Evolutionary conservation across 23 red algal species (phyloP), one percentile per base, ranked within the genome.

Genomic region (Cyanidioschyzon merolae): DNA sequence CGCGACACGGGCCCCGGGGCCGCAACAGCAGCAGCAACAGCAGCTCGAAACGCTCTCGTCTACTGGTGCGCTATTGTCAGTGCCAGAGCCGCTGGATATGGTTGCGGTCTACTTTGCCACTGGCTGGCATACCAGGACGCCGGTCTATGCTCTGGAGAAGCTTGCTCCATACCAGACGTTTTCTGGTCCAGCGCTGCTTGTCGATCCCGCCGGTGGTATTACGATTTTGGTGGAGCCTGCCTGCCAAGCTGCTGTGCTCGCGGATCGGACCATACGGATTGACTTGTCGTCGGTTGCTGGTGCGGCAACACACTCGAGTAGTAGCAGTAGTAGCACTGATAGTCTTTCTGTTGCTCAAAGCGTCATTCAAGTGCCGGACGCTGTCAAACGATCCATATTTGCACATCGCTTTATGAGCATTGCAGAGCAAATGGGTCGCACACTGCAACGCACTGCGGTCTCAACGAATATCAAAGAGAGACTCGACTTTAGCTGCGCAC

Each of bases 391-490:
- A 39, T 89, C 84, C 2, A 83, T 98, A 24, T 89, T 85, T 76
- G 74, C 82, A 21, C 80, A 91, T 82, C 94, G 94, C 54, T 98
- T 98, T 76, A 98, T 98, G 88, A 59, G 85, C 39, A 98, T 98
- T 54, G 94, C 94, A 0, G 94, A 98, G 78, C 94, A 98, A 50
- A 92, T 91, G 85, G 94, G 94, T 35, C 83, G 94, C 15, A 89
- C 88, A 24, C 79, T 98, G 67, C 94, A 98, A 71, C 77, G 94
- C 54, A 91, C 88, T 0, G 83, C 94, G 0, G 90, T 98, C 74
- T 89, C 84, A 26, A 91, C 88, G 24, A 98, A 98, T 77, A 98
- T 98, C 39, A 98, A 98, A 39, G 94, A 98, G 80, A 74, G 94
- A 38, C 77, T 98, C 37, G 94, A 98, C 79, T 98, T 98, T 79